Conservation (phyloP, 805 yeast species). For the Candida loeiensis region DNA sequence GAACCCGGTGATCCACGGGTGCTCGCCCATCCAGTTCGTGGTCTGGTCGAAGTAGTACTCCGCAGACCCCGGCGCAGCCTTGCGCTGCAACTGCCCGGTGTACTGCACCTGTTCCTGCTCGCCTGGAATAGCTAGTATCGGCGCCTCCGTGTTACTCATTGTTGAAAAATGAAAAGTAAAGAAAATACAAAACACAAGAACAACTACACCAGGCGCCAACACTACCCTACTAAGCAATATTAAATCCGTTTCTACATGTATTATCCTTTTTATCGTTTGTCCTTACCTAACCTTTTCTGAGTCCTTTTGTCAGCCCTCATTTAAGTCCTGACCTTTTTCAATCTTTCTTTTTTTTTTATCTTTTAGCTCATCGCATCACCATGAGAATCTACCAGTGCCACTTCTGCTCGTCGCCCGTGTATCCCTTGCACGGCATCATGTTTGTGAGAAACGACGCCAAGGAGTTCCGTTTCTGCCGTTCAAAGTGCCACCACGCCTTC, state of each 20-base stretch:
- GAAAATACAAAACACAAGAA: neutral
- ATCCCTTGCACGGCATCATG: constrained; percentile 82
- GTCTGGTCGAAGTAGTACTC: constrained; percentile 67
- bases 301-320: too few relatives aligned
- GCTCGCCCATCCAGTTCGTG: constrained; percentile 59
- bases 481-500: constrained; percentile 96
- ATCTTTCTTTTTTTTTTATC: constrained; percentile 1
- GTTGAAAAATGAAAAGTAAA: constrained; percentile 2
- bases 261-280: too few relatives aligned
- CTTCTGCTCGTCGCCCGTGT: constrained; percentile 95
- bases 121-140: constrained; percentile 56
- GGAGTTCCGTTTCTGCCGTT: constrained; percentile 94
- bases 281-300: too few relatives aligned
- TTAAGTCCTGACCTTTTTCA: too few relatives aligned
- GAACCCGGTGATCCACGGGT: constrained; percentile 69
- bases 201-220: neutral
- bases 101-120: constrained; percentile 32
- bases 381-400: constrained; percentile 93
- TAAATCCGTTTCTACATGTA: too few relatives aligned
- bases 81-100: constrained; percentile 40
- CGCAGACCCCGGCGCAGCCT: constrained; percentile 41
- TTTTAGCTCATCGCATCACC: constrained; percentile 10
- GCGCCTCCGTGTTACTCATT: constrained; percentile 45
- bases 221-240: neutral
- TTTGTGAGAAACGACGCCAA: constrained; percentile 98